phyloP scores from a whole-genome alignment of 768 basidiomycete genomes.

The Mycena galericulata region DNA sequence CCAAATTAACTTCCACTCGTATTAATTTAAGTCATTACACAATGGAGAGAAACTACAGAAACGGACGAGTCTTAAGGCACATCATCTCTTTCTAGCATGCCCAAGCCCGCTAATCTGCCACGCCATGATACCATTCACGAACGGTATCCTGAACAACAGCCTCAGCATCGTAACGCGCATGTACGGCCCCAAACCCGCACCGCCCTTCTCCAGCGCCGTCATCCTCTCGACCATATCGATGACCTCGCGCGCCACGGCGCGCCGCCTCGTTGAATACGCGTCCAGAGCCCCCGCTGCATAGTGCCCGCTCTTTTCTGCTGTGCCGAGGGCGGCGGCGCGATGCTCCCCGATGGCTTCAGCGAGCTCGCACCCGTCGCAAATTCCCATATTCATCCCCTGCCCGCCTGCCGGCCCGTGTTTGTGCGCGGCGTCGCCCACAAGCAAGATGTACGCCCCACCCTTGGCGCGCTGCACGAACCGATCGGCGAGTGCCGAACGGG shows the following conservation, averaged over 20 bases:
- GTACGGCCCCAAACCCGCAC: constrained; percentile 10
- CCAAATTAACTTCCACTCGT: too few relatives aligned
- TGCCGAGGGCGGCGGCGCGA: neutral
- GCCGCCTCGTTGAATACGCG: constrained; percentile 44
- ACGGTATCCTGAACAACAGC: constrained; percentile 21
- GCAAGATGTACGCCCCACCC: constrained; percentile 22
- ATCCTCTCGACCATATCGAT: constrained; percentile 48
- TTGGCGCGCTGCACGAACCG: constrained; percentile 27
- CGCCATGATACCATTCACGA: constrained; percentile 38
- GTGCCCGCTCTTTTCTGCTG: neutral
- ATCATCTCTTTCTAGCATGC: constrained; percentile 17
- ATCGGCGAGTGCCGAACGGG: constrained; percentile 51
- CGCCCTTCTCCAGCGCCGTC: constrained; percentile 33
- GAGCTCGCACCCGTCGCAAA: constrained; percentile 55
- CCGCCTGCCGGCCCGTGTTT: constrained; percentile 49
- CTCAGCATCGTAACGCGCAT: constrained; percentile 16
- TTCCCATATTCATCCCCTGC: constrained; percentile 61
- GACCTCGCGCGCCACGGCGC: constrained; percentile 47
- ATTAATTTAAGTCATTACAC: too few relatives aligned
- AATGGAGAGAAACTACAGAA: too few relatives aligned
- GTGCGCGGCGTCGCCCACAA: constrained; percentile 58
- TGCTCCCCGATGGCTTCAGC: constrained; percentile 50
- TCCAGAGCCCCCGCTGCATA: constrained; percentile 40
- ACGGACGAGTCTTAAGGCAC: too few relatives aligned
- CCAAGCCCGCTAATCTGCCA: constrained; percentile 47